These are phyloP conservation scores for Podospora pseudoanserina DNA, from an alignment of 495 filamentous ascomycete species.

Conservation along the genomic window DNA sequence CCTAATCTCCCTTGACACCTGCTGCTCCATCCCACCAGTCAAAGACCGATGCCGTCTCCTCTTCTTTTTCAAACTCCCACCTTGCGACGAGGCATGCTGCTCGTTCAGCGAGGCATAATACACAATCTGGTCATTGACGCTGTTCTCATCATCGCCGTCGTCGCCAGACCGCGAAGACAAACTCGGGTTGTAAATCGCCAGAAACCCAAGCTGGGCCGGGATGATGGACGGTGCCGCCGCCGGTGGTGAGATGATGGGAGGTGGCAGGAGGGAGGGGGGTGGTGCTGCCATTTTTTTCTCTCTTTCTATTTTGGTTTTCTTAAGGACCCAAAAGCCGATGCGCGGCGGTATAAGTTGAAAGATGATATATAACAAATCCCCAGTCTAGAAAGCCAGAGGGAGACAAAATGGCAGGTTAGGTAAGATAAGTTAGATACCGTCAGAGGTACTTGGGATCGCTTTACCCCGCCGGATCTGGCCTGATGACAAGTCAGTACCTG, in stretches of 20 bases:
- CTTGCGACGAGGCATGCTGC: conserved; percentile 19
- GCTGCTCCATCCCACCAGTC: conserved; percentile 24
- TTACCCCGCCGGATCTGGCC: neutral
- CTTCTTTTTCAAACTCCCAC: conserved; percentile 5
- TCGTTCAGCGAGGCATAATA: conserved; percentile 74
- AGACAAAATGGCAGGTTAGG: no score
- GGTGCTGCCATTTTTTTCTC: neutral
- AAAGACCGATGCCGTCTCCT: conserved; percentile 27
- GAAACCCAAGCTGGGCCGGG: conserved; percentile 81
- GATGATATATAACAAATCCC: no score
- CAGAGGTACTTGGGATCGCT: neutral
- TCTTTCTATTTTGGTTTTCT: no score
- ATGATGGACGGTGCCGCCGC: conserved; percentile 34
- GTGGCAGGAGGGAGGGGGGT: neutral
- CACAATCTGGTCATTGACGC: conserved; percentile 72
- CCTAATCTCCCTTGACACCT: conserved; percentile 54
- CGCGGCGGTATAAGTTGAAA: no score
- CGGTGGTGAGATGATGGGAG: neutral
- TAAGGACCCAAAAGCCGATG: no score
- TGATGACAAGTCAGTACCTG: neutral
- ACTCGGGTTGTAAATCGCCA: conserved; percentile 91
- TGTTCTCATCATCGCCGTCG: conserved; percentile 71
- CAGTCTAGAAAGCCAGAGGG: no score
- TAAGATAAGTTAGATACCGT: no score
- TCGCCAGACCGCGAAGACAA: conserved; percentile 63